phyloP scores from a whole-genome alignment of 345 rosid species.

The Citrus hindsii region DNA sequence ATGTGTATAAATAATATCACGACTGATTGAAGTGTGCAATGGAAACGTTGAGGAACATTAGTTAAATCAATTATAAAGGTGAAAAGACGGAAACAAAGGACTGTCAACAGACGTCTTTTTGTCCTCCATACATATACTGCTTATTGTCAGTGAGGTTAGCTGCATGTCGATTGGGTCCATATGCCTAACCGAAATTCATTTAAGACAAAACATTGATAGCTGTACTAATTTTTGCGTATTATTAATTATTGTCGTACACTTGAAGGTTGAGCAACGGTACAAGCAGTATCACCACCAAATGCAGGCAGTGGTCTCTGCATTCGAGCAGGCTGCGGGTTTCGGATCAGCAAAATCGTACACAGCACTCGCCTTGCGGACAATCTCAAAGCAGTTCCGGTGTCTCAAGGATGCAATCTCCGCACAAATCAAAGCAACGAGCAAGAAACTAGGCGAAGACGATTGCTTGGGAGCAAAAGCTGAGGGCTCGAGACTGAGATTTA shows the following conservation, averaged over 20 bases:
- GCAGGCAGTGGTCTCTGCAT: slow-evolving; percentile 50
- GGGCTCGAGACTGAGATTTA: slow-evolving; percentile 42
- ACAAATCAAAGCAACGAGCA: slow-evolving; percentile 55
- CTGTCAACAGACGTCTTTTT: neutral
- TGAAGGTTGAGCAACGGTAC: slow-evolving; percentile 68
- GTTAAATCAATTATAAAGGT: neutral
- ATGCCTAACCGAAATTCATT: neutral
- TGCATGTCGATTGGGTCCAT: slow-evolving; percentile 6
- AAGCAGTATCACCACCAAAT: slow-evolving; percentile 69
- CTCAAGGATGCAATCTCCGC: slow-evolving; percentile 59
- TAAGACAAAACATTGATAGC: slow-evolving; percentile 5
- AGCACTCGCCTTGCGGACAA: slow-evolving; percentile 57
- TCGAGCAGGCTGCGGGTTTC: slow-evolving; percentile 62
- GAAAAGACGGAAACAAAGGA: neutral
- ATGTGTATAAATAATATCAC: too few relatives aligned
- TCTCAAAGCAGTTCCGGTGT: slow-evolving; percentile 68
- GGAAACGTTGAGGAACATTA: neutral
- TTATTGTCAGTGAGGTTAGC: neutral
- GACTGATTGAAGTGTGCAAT: too few relatives aligned
- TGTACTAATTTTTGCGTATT: neutral
- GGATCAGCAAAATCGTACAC: slow-evolving; percentile 71
- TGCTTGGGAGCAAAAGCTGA: slow-evolving; percentile 38
- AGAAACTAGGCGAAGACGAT: slow-evolving; percentile 61
- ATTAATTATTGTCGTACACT: neutral
- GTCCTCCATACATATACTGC: neutral